Evolutionary conservation across 2,329 filamentous ascomycete species (phyloP), one percentile per base, ranked within the genome.

Genomic region (Aphanocladium album): DNA sequence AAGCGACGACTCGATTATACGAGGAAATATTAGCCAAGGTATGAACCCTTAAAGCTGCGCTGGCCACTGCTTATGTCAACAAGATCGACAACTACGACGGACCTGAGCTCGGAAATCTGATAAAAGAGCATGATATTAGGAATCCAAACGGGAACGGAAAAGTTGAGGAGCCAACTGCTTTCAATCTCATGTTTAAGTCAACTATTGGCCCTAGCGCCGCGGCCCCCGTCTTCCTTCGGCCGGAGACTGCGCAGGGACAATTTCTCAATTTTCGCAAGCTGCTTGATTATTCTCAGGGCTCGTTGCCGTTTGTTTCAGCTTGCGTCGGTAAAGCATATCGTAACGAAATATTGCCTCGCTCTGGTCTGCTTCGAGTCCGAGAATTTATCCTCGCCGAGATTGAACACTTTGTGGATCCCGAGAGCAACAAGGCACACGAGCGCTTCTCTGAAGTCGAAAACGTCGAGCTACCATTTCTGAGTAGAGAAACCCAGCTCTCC

Each of bases 111-210:
- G 85, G 83, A 51, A 72, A 79, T 53, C 77, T 89, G 33, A 88
- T 89, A 73, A 78, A 75, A 66, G 86, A 87, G 74, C 82, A 85
- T 72, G 79, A 87, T 65, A 88, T 89, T 71, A 82, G 82, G 69
- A 88, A 88, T 70, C 86, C 86, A 23, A 76, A 79, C 30, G 85
- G 82, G 65, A 82, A 82, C 65, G 83, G 82, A 66, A 79, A 85
- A 62, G 77, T 88, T 37, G 76, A 80, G 25, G 82, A 83, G 27
- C 86, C 86, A 1, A 81, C 86, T 45, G 78, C 84, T n/a, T 88
- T 89, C 78, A 89, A 89, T 71, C 79, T 89, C 66, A 89, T 89
- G 86, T 89, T 89, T 76, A 83, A 86, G 71, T 88, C 86, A 43
- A 80, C 84, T 21, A 88, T 89, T 67, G 86, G 86, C 50, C 86